Conservation (phyloP, 345 rosid species). For the Trapa bicornis region DNA sequence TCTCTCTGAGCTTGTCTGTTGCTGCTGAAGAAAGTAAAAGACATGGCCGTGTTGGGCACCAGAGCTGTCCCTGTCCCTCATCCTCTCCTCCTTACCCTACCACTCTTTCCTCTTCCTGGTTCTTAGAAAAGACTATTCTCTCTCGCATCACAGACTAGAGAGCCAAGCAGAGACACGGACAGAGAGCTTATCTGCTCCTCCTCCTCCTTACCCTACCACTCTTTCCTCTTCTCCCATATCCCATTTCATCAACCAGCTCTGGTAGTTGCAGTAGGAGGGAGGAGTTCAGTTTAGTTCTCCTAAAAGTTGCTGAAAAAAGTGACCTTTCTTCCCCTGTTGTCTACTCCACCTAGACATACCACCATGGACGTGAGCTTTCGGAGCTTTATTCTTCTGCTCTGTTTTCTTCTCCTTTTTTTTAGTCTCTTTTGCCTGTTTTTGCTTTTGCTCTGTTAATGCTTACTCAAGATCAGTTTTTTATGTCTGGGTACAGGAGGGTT, state of each 20-base stretch:
- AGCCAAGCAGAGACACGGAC: too few species aligned
- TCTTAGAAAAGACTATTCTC: too few species aligned
- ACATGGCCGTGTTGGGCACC: neutral
- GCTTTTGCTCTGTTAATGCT: conserved; percentile 1
- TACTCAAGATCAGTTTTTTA: neutral
- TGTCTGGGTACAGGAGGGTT: conserved; percentile 12
- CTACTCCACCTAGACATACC: neutral
- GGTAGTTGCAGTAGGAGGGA: too few species aligned
- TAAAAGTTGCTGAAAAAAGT: neutral
- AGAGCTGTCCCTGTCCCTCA: too few species aligned
- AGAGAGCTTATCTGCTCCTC: too few species aligned
- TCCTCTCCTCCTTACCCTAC: too few species aligned
- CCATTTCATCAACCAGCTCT: neutral
- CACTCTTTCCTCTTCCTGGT: too few species aligned
- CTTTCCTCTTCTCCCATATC: neutral
- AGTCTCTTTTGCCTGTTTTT: neutral
- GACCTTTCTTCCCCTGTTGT: neutral
- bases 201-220: too few species aligned
- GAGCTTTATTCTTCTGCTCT: neutral
- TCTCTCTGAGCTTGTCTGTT: neutral
- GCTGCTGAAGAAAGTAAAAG: neutral
- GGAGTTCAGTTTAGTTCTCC: too few species aligned
- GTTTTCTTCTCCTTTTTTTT: neutral
- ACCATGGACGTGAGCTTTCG: neutral
- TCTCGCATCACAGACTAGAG: too few species aligned